These are phyloP conservation scores for Betula pendula DNA, from an alignment of 306 rosid genomes.

Conservation along the genomic window DNA sequence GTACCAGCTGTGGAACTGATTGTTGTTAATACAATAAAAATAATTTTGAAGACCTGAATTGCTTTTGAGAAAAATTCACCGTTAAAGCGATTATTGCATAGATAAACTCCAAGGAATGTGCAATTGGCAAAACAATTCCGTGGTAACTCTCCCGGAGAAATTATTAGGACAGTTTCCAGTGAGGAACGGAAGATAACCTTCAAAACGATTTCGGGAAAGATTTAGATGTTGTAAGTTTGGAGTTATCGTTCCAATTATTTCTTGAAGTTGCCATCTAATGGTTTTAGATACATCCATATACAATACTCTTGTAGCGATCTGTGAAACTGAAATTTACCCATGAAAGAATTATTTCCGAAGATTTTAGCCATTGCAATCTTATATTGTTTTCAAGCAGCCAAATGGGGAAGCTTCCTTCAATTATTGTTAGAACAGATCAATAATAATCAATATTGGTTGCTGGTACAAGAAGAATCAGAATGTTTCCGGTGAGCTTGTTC, in stretches of 20 bases:
- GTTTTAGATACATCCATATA: not conserved
- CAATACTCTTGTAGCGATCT: too few relatives aligned
- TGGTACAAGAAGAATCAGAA: conserved; percentile 14
- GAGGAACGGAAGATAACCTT: conserved; percentile 14
- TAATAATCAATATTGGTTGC: not conserved
- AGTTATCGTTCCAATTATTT: not conserved
- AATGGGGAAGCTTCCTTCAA: not conserved
- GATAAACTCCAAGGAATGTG: fast-evolving
- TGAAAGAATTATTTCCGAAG: not conserved
- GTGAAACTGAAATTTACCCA: not conserved
- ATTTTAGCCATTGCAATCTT: not conserved
- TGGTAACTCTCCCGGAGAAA: not conserved
- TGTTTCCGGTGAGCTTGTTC: not conserved
- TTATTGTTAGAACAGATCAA: conserved; percentile 12
- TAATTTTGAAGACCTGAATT: too few relatives aligned
- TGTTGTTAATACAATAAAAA: too few relatives aligned
- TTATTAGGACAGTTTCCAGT: conserved; percentile 2
- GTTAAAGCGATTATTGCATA: not conserved
- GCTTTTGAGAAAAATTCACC: too few relatives aligned
- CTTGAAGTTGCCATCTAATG: conserved; percentile 7
- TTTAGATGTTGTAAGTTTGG: not conserved
- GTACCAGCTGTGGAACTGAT: too few relatives aligned
- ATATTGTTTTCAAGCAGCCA: conserved; percentile 12
- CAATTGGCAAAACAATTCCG: not conserved
- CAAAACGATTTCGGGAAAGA: not conserved